phyloP scores from a whole-genome alignment of 208 protist genomes.

The Tritrichomonas foetus region DNA sequence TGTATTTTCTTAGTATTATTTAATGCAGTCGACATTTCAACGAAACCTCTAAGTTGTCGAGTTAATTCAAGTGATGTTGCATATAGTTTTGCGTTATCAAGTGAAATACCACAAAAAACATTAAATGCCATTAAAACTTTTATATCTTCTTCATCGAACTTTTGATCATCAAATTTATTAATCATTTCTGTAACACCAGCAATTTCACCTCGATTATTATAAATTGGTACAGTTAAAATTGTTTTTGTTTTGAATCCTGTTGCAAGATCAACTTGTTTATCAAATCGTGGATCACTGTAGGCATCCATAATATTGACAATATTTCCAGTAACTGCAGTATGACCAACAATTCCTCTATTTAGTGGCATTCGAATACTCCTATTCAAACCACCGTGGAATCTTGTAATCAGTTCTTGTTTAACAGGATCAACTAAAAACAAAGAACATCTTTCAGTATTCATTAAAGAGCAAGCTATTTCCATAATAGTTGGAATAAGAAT shows the following conservation, averaged over 20 bases:
- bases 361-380: constrained; percentile 42
- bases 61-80: background rate
- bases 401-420: background rate
- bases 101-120: constrained; percentile 8
- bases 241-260: constrained; percentile 7
- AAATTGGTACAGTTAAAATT: constrained; percentile 25
- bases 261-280: background rate
- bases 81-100: constrained; percentile 4
- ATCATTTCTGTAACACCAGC: constrained; percentile 56
- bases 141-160: constrained; percentile 44
- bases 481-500: constrained; percentile 15
- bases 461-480: background rate
- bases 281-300: constrained; percentile 57
- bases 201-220: constrained; percentile 50
- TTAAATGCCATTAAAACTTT: constrained; percentile 37
- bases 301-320: constrained; percentile 57
- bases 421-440: background rate
- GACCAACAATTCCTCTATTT: constrained; percentile 44
- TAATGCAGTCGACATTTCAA: background rate
- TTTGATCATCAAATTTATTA: constrained; percentile 49
- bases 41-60: background rate
- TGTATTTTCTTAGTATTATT: background rate
- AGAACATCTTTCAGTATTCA: background rate
- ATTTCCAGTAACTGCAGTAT: constrained; percentile 51
- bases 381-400: background rate